Percentiles rank a stretch among this genome's conserved stretches.
Evolutionary conservation across 345 rosid species (phyloP).

Genomic region (Eucalyptus sp.): DNA sequence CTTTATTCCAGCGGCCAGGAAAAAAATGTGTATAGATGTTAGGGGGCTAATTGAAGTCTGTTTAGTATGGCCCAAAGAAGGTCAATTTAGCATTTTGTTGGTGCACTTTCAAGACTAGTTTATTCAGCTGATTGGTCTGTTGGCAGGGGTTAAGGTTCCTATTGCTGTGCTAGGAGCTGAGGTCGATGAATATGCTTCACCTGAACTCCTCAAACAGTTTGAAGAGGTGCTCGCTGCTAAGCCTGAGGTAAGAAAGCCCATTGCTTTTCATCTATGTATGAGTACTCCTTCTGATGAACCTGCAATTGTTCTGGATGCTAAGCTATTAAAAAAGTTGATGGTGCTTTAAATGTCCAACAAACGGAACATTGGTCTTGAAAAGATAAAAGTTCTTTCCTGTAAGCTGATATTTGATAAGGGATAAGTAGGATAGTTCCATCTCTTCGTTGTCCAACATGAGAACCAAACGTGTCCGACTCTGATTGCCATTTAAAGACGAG

Average conservation of each 20-base stretch:
- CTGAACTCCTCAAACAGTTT: slow-evolving; percentile 25
- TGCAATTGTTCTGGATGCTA: background rate
- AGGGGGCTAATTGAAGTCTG: background rate
- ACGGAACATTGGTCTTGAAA: background rate
- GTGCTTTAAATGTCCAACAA: background rate
- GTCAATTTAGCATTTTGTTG: background rate
- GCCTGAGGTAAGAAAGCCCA: background rate
- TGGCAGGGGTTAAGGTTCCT: slow-evolving; percentile 22
- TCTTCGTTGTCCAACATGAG: background rate
- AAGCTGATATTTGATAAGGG: background rate
- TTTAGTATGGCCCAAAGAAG: background rate
- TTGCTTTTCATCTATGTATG: background rate
- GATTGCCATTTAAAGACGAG: background rate
- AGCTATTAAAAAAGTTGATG: background rate
- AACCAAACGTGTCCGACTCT: background rate
- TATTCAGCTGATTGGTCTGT: background rate
- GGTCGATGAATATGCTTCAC: slow-evolving; percentile 14
- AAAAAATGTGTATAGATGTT: background rate
- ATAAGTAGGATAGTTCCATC: background rate
- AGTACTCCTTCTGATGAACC: background rate
- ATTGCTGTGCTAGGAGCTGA: slow-evolving; percentile 33
- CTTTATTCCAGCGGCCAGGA: background rate
- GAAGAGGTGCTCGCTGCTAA: slow-evolving; percentile 23
- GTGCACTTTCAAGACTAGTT: background rate
- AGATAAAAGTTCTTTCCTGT: background rate